phyloP scores from a whole-genome alignment of 2,329 filamentous ascomycete genomes.

The Diplodia sapinea region DNA sequence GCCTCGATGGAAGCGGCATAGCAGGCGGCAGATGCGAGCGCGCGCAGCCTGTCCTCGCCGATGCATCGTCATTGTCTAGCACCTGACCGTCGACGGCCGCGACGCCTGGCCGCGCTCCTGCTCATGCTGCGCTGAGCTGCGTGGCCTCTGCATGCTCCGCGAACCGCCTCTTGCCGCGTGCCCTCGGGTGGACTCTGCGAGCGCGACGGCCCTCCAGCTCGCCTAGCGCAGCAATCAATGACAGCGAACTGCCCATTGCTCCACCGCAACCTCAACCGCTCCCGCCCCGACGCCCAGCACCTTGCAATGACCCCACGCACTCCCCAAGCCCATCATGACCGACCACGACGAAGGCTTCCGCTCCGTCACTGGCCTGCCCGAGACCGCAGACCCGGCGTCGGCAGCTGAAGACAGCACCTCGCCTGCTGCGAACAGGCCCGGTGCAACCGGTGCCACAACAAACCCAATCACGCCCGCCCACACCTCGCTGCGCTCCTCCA shows the following conservation, averaged over 20 bases:
- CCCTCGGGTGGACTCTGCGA: constrained; percentile 17
- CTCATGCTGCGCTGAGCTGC: constrained; percentile 12
- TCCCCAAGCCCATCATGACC: constrained; percentile 42
- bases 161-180: constrained; percentile 31
- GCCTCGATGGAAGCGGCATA: constrained; percentile 11
- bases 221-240: constrained; percentile 29
- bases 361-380: constrained; percentile 45
- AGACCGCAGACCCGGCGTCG: constrained; percentile 46
- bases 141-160: constrained; percentile 28
- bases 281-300: constrained; percentile 15
- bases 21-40: constrained; percentile 1
- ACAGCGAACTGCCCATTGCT: constrained; percentile 30
- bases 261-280: constrained; percentile 31
- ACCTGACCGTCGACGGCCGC: constrained; percentile 5
- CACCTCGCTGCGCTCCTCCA: constrained; percentile 33
- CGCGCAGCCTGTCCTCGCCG: constrained; percentile 1
- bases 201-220: constrained; percentile 22
- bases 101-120: not conserved
- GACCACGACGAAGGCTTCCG: constrained; percentile 44
- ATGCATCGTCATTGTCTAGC: constrained; percentile 7
- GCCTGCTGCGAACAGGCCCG: constrained; percentile 14
- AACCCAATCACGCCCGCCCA: constrained; percentile 34
- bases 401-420: constrained; percentile 35
- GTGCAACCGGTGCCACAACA: constrained; percentile 32
- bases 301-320: constrained; percentile 36